Base-by-base conservation (phyloP, 2,329 filamentous ascomycete genomes). In the Sporothrix dimorphospora region DNA sequence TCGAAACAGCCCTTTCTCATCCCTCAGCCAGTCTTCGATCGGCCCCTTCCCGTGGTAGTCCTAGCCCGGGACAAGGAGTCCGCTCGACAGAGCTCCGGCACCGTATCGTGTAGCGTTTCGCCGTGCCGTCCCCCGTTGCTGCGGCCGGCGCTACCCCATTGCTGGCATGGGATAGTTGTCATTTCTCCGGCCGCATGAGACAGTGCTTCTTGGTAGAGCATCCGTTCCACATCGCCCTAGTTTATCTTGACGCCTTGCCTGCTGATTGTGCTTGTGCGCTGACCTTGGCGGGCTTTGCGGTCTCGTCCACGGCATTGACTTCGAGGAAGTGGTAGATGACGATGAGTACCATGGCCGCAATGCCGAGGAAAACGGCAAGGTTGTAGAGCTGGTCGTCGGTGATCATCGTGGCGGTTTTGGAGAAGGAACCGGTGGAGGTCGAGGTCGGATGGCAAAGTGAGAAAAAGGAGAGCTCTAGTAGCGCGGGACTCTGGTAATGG, bases 261-360 rank as follows among this genome's bases (percentile, higher is more conserved):
- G 72, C 57, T n/a, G 72, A 4, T 30, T 73, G 70, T 27, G 21
- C 24, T 63, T 47, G 67, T 21, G 71, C 27, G 21, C 34, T 47
- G 21, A n/a, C n/a, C 55, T 67, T 75, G 21, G 42, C 53, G 1
- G 49, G 30, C 47, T 21, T 76, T 53, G 73, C 75, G 72, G 79
- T 78, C 65, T 79, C 75, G 63, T 81, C 79, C 72, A 77, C 85
- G n/a, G 93, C 89, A 80, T 99, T 98, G 84, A 97, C 89, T 81
- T 98, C 95, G 78, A 99, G 90, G 84, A 97, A 98, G 82, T 98
- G 94, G 83, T 99, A 98, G 38, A 97, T 83, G 40, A 99, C 90
- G 76, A 98, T 98, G 74, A 99, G 87, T 59, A 98, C 85, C 93
- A 98, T 95, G 75, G 95, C 90, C 53, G 91, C 88, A 71, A 90